Evolutionary conservation across 805 yeast genomes (phyloP).

Genomic region (Yarrowia sp.): DNA sequence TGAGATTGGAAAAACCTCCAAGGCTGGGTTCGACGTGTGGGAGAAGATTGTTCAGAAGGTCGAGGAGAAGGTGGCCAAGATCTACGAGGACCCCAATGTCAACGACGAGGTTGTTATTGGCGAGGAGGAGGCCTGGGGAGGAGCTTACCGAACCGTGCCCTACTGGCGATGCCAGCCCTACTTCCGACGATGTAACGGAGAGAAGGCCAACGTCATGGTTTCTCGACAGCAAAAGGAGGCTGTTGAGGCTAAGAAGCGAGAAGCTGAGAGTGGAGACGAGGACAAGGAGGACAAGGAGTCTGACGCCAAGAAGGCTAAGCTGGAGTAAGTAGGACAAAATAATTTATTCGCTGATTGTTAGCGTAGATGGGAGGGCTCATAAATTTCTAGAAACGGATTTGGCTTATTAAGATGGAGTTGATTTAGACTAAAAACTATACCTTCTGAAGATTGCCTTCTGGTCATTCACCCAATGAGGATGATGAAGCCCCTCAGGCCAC

Average conservation of each 20-base stretch:
- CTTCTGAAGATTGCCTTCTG: conserved; percentile 1
- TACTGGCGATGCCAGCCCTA: conserved; percentile 97
- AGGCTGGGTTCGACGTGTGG: conserved; percentile 47
- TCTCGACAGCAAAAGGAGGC: conserved; percentile 2
- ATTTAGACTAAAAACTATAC: background rate
- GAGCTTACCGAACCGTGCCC: conserved; percentile 74
- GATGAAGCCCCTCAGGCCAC: background rate
- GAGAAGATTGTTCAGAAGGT: conserved; percentile 60
- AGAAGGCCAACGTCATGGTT: conserved; percentile 37
- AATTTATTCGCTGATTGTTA: background rate
- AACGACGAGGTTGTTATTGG: conserved; percentile 57
- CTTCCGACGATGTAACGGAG: conserved; percentile 85
- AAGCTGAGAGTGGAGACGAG: background rate
- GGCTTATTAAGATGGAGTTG: too few species aligned
- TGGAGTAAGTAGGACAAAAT: conserved; percentile 14
- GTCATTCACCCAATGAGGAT: background rate
- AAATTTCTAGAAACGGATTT: too few species aligned
- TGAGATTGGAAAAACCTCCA: conserved; percentile 53
- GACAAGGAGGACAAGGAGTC: conserved; percentile 10
- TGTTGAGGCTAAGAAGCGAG: conserved; percentile 12
- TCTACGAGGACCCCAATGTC: conserved; percentile 54
- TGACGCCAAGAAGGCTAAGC: background rate
- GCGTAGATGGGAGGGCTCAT: too few species aligned
- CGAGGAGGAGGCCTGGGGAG: conserved; percentile 67
- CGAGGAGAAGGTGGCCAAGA: conserved; percentile 57